Percentiles rank a stretch among this genome's conserved stretches.
Conservation (phyloP, 306 rosid species). For the Betula pendula region DNA sequence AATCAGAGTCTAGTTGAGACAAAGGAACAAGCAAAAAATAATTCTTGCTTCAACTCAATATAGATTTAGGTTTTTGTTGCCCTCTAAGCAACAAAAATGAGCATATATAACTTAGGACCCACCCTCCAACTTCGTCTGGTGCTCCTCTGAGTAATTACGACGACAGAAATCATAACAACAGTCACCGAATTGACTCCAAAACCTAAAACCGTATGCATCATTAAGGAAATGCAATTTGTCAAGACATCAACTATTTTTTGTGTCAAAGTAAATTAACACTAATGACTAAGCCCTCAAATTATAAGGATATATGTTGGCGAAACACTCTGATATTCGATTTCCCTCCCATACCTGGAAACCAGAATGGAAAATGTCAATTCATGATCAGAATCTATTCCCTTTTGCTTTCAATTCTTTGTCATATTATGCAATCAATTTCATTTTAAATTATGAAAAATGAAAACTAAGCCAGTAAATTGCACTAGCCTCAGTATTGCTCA, state of each 20-base stretch:
- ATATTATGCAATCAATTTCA: background rate
- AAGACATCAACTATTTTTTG: background rate
- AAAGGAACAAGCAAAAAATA: background rate
- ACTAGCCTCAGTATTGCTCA: background rate
- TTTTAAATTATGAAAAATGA: background rate
- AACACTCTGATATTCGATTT: slow-evolving; percentile 63
- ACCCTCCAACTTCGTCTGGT: slow-evolving; percentile 42
- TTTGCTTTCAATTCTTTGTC: slow-evolving; percentile 5
- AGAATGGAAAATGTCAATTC: slow-evolving; percentile 7
- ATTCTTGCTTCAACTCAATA: background rate
- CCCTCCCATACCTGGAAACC: slow-evolving; percentile 83
- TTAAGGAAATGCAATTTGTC: slow-evolving; percentile 53
- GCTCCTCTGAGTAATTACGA: slow-evolving; percentile 45
- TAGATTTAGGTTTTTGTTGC: background rate
- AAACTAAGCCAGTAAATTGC: background rate
- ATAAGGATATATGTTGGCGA: slow-evolving; percentile 79
- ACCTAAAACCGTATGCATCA: slow-evolving; percentile 55
- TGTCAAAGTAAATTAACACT: slow-evolving; percentile 12
- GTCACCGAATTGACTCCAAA: slow-evolving; percentile 71
- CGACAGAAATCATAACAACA: slow-evolving; percentile 40
- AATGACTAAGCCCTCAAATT: background rate
- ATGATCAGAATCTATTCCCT: slow-evolving; percentile 19
- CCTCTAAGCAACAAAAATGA: slow-evolving; percentile 11
- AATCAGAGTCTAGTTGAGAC: background rate
- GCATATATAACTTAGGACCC: slow-evolving; percentile 29